Conservation (phyloP, 208 protist species). For the Porcisia hertigi region DNA sequence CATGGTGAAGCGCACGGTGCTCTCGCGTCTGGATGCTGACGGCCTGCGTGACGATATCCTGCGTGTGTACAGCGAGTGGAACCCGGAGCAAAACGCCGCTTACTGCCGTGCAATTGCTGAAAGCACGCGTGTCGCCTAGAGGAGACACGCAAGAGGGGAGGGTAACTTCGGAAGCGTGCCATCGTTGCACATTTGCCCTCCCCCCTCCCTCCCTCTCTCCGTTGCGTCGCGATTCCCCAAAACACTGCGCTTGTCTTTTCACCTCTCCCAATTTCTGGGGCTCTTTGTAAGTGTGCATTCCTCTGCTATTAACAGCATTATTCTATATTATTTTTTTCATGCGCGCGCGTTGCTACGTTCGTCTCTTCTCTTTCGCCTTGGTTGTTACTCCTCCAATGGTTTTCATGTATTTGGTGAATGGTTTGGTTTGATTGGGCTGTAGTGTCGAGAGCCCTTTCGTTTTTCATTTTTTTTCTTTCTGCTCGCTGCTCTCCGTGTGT, state of each 20-base stretch:
- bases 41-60: conserved; percentile 47
- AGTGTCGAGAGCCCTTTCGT: no score
- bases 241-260: not conserved
- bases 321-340: no score
- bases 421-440: no score
- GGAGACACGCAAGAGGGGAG: not conserved
- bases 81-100: conserved; percentile 53
- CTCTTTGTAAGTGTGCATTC: not conserved
- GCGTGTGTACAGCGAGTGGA: conserved; percentile 56
- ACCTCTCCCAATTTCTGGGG: not conserved
- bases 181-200: not conserved
- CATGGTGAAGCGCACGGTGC: conserved; percentile 43
- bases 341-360: no score
- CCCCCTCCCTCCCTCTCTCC: not conserved
- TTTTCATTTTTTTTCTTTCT: no score
- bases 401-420: no score
- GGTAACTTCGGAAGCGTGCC: not conserved
- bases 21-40: conserved; percentile 36
- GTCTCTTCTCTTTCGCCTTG: no score
- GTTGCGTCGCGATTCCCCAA: not conserved
- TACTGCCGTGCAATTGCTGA: conserved; percentile 38
- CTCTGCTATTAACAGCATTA: not conserved
- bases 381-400: no score
- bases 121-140: not conserved
- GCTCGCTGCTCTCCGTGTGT: no score